These are phyloP conservation scores for Fomes fomentarius DNA, from an alignment of 1,284 basidiomycete genomes.

Conservation along the genomic window DNA sequence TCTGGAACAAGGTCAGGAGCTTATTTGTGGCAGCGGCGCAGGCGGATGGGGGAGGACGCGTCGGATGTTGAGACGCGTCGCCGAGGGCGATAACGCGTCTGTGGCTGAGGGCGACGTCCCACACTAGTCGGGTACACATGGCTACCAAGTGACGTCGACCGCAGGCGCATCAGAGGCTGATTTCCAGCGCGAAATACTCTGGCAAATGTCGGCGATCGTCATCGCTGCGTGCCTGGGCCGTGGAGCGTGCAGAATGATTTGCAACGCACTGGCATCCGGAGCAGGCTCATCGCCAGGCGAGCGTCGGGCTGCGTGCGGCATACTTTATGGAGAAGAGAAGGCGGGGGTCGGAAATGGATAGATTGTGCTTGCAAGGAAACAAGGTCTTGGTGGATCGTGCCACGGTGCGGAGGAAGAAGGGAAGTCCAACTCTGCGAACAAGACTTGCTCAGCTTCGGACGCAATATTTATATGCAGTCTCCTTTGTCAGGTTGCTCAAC, in stretches of 20 bases:
- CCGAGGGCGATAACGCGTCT: constrained; percentile 18
- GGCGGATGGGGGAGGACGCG: constrained; percentile 11
- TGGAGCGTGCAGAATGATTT: constrained; percentile 5
- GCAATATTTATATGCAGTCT: background rate
- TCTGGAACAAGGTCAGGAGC: background rate
- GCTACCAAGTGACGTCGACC: constrained; percentile 16
- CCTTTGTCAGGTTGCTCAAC: constrained; percentile 10
- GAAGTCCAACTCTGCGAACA: no score
- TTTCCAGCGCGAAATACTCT: constrained; percentile 8
- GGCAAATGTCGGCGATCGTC: constrained; percentile 16
- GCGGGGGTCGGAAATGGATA: constrained; percentile 13
- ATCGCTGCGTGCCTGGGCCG: constrained; percentile 15
- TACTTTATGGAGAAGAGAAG: constrained; percentile 12
- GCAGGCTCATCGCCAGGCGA: background rate
- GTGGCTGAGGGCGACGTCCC: constrained; percentile 25
- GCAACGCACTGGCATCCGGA: constrained; percentile 13
- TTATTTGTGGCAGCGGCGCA: background rate
- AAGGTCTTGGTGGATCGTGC: constrained; percentile 9
- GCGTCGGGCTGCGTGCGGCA: background rate
- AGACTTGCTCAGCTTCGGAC: no score
- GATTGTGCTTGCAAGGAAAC: constrained; percentile 19
- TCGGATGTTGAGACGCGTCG: constrained; percentile 19
- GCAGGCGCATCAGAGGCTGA: constrained; percentile 23
- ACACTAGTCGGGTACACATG: constrained; percentile 17
- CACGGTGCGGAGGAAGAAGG: constrained; percentile 10